Evolutionary conservation across 2,329 filamentous ascomycete genomes (phyloP).

Genomic region (Plenodomus biglobosus): DNA sequence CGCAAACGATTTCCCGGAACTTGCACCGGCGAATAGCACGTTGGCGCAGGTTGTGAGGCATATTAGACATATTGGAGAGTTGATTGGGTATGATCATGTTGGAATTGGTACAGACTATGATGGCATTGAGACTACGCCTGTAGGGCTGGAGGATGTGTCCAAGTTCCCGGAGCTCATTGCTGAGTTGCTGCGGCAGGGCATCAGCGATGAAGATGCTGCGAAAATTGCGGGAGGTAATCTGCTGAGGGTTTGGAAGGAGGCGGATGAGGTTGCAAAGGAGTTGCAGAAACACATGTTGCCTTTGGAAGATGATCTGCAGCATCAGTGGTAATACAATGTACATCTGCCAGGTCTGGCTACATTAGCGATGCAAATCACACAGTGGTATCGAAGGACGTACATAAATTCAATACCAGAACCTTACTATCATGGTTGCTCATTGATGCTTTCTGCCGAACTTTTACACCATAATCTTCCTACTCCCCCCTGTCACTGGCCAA

Average conservation of each 20-base stretch:
- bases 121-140: constrained; percentile 67
- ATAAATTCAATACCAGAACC: not conserved
- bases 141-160: constrained; percentile 80
- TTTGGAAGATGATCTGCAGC: constrained; percentile 48
- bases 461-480: not conserved
- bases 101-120: constrained; percentile 91
- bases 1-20: constrained; percentile 66
- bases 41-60: constrained; percentile 77
- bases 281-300: constrained; percentile 58
- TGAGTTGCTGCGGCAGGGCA: constrained; percentile 70
- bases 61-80: constrained; percentile 76
- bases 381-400: no score
- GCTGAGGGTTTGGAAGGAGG: constrained; percentile 79
- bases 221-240: constrained; percentile 81
- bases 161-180: constrained; percentile 78
- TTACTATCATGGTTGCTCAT: not conserved
- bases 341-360: not conserved
- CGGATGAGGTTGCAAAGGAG: constrained; percentile 68
- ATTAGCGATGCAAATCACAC: no score
- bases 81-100: constrained; percentile 85
- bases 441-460: no score
- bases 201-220: constrained; percentile 71
- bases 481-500: constrained; percentile 23
- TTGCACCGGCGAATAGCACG: constrained; percentile 68
- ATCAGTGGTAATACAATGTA: constrained; percentile 18